Percentiles rank a stretch among this genome's conserved stretches.
phyloP scores from a whole-genome alignment of 192 early-diverging fungal genomes.

The Bifiguratus adelaidae region DNA sequence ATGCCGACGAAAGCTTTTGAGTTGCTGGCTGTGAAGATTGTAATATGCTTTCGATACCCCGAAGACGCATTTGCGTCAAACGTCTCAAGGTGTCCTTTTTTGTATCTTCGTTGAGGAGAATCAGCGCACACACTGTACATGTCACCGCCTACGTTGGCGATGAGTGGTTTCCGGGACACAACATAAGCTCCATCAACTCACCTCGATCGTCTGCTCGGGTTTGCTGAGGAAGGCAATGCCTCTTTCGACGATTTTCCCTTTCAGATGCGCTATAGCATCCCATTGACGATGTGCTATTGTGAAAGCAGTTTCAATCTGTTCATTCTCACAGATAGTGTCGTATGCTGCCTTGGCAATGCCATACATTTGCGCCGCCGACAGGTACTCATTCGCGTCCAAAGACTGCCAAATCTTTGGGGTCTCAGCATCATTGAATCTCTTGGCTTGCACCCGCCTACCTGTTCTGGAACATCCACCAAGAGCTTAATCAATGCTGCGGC shows the following conservation, averaged over 20 bases:
- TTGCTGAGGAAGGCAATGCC: conserved; percentile 33
- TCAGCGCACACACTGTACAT: conserved; percentile 52
- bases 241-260: conserved; percentile 64
- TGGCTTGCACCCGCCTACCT: conserved; percentile 31
- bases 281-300: conserved; percentile 77
- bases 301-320: conserved; percentile 38
- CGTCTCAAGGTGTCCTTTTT: conserved; percentile 37
- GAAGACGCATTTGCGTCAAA: conserved; percentile 40
- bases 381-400: conserved; percentile 55
- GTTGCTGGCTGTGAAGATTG: not conserved
- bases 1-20: conserved; percentile 17
- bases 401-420: conserved; percentile 65
- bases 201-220: conserved; percentile 30
- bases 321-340: conserved; percentile 22
- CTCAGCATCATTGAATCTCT: not conserved
- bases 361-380: conserved; percentile 60
- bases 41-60: conserved; percentile 27
- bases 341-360: conserved; percentile 59
- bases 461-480: conserved; percentile 78
- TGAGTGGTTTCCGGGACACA: too few species aligned
- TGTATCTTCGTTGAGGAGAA: conserved; percentile 51
- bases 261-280: conserved; percentile 70
- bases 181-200: too few species aligned
- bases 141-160: conserved; percentile 31
- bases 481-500: conserved; percentile 76